These are phyloP conservation scores for Zelonia costaricensis DNA, from an alignment of 208 protist genomes.

Conservation along the genomic window DNA sequence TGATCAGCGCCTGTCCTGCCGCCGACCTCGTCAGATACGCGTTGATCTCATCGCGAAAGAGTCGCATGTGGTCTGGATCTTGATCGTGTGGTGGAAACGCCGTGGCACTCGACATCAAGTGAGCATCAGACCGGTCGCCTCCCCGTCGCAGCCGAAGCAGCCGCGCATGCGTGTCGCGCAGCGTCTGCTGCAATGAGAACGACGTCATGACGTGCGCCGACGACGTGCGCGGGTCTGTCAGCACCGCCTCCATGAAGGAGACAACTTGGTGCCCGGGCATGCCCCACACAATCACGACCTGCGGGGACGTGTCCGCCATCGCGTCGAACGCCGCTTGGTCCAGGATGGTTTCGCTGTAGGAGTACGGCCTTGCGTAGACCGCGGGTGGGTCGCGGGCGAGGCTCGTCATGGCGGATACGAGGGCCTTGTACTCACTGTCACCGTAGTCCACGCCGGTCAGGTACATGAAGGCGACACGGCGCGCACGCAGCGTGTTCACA, in stretches of 20 bases:
- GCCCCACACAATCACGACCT: conserved; percentile 55
- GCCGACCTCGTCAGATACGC: conserved; percentile 27
- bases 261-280: conserved; percentile 16
- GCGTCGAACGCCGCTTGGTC: conserved; percentile 30
- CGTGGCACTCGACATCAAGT: no score
- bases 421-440: conserved; percentile 5
- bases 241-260: conserved; percentile 27
- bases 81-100: no score
- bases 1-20: background rate
- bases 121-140: conserved; percentile 12
- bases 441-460: conserved; percentile 32
- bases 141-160: conserved; percentile 2
- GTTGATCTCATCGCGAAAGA: conserved; percentile 31
- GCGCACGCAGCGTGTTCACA: conserved; percentile 19
- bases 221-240: conserved; percentile 33
- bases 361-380: conserved; percentile 2
- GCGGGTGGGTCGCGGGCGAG: background rate
- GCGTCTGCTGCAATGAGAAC: conserved; percentile 19
- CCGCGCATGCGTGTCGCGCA: conserved; percentile 14
- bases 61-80: no score
- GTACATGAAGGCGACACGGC: conserved; percentile 62
- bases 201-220: conserved; percentile 30
- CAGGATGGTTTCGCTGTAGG: background rate
- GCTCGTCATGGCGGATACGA: background rate
- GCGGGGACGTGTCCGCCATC: conserved; percentile 41